Evolutionary conservation across 306 rosid genomes (phyloP).

Genomic region (Luffa aegyptiaca): DNA sequence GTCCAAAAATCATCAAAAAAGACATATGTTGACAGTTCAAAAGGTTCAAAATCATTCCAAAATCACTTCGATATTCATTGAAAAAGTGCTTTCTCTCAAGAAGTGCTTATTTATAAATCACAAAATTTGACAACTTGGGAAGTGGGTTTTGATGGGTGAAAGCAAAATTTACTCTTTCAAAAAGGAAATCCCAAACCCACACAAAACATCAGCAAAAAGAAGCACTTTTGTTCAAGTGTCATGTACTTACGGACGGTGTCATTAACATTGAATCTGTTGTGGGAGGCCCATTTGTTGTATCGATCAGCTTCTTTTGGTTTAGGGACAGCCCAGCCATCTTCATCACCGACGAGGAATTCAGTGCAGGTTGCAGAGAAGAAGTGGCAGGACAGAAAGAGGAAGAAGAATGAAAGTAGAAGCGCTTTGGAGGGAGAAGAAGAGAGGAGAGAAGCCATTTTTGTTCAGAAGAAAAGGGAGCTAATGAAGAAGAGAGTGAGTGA

Average conservation of each 20-base stretch:
- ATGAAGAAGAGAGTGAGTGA: not conserved
- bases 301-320: conserved; percentile 19
- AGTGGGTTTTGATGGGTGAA: too few relatives aligned
- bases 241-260: conserved; percentile 79
- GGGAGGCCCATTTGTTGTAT: conserved; percentile 73
- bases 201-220: not conserved
- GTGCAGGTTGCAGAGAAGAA: conserved; percentile 16
- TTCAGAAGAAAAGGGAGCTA: conserved; percentile 19
- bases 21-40: too few relatives aligned
- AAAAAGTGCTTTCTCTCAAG: too few relatives aligned
- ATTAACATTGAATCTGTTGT: conserved; percentile 45
- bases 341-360: conserved; percentile 55
- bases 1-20: too few relatives aligned
- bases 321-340: conserved; percentile 55
- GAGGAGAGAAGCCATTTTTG: conserved; percentile 17
- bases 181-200: not conserved
- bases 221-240: not conserved
- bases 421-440: conserved; percentile 18
- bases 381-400: conserved; percentile 17
- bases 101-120: too few relatives aligned
- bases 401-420: conserved; percentile 15
- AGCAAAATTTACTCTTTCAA: too few relatives aligned
- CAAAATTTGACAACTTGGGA: too few relatives aligned
- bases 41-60: too few relatives aligned
- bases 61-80: too few relatives aligned